A percentile compares a stretch with the other conserved stretches of the same genome.
These are phyloP conservation scores for Thielaviopsis populi DNA, from an alignment of 2,329 filamentous ascomycete species.

Conservation along the genomic window DNA sequence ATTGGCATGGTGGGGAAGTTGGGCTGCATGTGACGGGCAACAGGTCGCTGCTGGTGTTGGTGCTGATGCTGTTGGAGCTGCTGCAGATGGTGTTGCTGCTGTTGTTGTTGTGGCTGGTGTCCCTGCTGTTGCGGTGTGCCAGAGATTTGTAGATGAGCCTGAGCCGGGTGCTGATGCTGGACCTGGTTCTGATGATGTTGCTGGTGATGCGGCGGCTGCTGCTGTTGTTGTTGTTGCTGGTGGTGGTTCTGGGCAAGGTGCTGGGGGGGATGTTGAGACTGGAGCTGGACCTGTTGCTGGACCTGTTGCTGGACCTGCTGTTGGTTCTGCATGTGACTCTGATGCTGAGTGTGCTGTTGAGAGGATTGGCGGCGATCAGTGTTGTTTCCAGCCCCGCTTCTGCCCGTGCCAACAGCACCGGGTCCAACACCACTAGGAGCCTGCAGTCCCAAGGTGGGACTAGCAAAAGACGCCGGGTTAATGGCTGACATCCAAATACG, in stretches of 20 bases:
- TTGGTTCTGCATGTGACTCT: slow-evolving; percentile 30
- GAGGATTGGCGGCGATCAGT: slow-evolving; percentile 35
- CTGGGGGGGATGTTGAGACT: slow-evolving; percentile 18
- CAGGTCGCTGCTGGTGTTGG: slow-evolving; percentile 5
- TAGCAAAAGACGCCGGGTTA: slow-evolving; percentile 90
- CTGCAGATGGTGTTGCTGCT: slow-evolving; percentile 16
- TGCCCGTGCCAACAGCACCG: slow-evolving; percentile 45
- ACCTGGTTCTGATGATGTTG: background rate
- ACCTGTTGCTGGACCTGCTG: slow-evolving; percentile 33
- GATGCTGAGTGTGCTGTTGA: slow-evolving; percentile 9
- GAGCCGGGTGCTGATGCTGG: background rate
- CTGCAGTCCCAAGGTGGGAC: slow-evolving; percentile 56
- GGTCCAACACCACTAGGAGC: slow-evolving; percentile 52
- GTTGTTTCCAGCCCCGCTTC: slow-evolving; percentile 30
- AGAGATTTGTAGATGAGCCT: background rate
- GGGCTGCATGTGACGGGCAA: background rate
- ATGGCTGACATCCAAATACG: slow-evolving; percentile 99
- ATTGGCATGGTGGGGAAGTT: slow-evolving; percentile 1
- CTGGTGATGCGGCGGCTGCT: slow-evolving; percentile 11
- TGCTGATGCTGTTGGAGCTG: slow-evolving; percentile 8
- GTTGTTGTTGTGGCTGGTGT: slow-evolving; percentile 22
- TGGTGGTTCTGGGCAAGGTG: slow-evolving; percentile 7
- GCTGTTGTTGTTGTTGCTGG: slow-evolving; percentile 18
- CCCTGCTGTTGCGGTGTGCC: slow-evolving; percentile 22
- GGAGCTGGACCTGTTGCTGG: slow-evolving; percentile 20